These are phyloP conservation scores for Lipomyces sp. DNA, from an alignment of 805 yeast species.

Conservation along the genomic window DNA sequence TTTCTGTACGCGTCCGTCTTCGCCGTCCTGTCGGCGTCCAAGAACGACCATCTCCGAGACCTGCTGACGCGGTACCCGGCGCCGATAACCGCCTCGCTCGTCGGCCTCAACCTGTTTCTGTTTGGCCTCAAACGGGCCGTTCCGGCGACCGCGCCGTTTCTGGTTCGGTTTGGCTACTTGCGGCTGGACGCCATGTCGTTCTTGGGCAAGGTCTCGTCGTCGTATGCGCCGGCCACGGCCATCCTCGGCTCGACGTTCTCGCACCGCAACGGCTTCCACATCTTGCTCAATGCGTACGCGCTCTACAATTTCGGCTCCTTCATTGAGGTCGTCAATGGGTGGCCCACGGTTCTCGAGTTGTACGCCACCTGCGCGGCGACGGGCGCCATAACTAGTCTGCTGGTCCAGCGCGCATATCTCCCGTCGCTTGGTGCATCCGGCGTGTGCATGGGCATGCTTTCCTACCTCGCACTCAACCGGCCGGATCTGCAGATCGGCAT, in stretches of 20 bases:
- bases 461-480: slow-evolving; percentile 12
- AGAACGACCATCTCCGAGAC: background rate
- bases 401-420: slow-evolving; percentile 10
- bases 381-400: slow-evolving; percentile 11
- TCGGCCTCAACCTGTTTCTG: slow-evolving; percentile 7
- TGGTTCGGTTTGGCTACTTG: slow-evolving; percentile 19
- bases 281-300: slow-evolving; percentile 16
- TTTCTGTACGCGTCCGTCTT: too few species aligned
- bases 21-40: background rate
- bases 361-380: slow-evolving; percentile 10
- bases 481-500: slow-evolving; percentile 13
- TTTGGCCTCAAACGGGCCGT: slow-evolving; percentile 15
- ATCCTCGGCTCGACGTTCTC: slow-evolving; percentile 20
- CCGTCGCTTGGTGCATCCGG: slow-evolving; percentile 29
- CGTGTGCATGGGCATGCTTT: slow-evolving; percentile 23
- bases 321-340: slow-evolving; percentile 17
- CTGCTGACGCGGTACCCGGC: slow-evolving; percentile 7
- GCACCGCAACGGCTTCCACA: slow-evolving; percentile 19
- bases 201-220: slow-evolving; percentile 6
- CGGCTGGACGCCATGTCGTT: slow-evolving; percentile 14
- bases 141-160: slow-evolving; percentile 12
- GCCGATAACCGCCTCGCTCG: slow-evolving; percentile 19
- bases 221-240: slow-evolving; percentile 2
- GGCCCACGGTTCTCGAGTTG: slow-evolving; percentile 8
- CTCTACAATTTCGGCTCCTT: slow-evolving; percentile 18